Conservation (phyloP, 768 basidiomycete species). For the Thelephora ganbajun region DNA sequence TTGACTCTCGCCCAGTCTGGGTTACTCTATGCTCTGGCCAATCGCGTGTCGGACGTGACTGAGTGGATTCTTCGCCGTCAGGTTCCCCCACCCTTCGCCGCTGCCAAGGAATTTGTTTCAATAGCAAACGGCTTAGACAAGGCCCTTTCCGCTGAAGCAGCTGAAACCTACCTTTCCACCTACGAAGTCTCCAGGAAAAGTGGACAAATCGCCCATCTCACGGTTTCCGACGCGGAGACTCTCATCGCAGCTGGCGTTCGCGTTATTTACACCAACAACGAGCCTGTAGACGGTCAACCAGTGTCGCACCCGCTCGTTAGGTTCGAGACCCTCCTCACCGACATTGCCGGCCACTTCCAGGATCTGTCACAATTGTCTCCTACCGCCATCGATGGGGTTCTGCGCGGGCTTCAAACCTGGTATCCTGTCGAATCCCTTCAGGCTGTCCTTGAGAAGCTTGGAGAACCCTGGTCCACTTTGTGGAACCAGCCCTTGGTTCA, state of each 20-base stretch:
- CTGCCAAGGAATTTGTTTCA: too few species aligned
- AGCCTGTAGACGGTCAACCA: background rate
- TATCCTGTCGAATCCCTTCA: conserved; percentile 11
- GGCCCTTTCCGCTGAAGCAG: background rate
- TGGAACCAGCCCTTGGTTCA: conserved; percentile 8
- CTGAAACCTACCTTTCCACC: background rate
- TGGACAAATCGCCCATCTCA: background rate
- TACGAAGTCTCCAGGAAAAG: background rate
- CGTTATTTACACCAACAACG: background rate
- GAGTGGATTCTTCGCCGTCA: too few species aligned
- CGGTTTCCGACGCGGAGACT: background rate
- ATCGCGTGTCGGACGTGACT: too few species aligned
- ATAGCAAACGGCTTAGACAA: too few species aligned
- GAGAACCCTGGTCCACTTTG: conserved; percentile 18
- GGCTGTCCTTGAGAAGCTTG: conserved; percentile 17
- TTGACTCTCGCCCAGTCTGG: too few species aligned
- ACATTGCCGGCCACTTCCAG: background rate
- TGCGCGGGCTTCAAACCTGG: background rate
- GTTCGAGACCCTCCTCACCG: background rate
- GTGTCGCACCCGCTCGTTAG: background rate
- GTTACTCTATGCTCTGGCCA: too few species aligned
- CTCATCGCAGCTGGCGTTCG: background rate
- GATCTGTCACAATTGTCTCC: conserved; percentile 14
- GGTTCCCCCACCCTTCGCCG: too few species aligned
- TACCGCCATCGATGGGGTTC: background rate